Evolutionary conservation across 2,329 filamentous ascomycete genomes (phyloP).

Genomic region (Trichoderma gracile): DNA sequence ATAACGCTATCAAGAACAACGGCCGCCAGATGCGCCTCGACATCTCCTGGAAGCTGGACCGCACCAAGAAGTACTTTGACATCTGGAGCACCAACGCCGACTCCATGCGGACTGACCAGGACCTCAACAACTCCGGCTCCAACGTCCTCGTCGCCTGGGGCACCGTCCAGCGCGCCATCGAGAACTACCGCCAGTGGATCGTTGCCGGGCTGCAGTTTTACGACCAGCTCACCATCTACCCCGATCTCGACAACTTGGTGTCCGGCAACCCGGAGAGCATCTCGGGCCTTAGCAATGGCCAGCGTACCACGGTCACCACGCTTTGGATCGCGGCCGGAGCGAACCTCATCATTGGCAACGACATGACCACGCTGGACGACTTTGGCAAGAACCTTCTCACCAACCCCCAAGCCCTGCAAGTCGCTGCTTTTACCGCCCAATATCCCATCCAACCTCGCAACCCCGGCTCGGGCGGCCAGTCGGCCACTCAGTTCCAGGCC

Average conservation of each 20-base stretch:
- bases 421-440: constrained; percentile 28
- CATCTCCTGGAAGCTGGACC: constrained; percentile 31
- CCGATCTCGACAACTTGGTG: constrained; percentile 29
- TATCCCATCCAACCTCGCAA: constrained; percentile 29
- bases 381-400: constrained; percentile 27
- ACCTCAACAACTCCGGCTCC: constrained; percentile 29
- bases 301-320: constrained; percentile 29
- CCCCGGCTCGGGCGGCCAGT: constrained; percentile 27
- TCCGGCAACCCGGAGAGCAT: constrained; percentile 26
- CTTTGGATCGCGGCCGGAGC: constrained; percentile 30
- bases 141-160: constrained; percentile 26
- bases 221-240: constrained; percentile 24
- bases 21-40: constrained; percentile 28
- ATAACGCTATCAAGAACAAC: constrained; percentile 27
- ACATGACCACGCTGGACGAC: constrained; percentile 26
- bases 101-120: constrained; percentile 30
- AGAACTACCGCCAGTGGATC: constrained; percentile 31
- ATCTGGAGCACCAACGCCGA: constrained; percentile 29
- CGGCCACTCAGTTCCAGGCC: constrained; percentile 28
- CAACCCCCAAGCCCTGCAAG: constrained; percentile 22
- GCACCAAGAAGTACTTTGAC: constrained; percentile 27
- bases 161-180: constrained; percentile 28
- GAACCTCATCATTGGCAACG: constrained; percentile 28
- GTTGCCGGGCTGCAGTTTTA: constrained; percentile 27
- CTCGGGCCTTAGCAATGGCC: constrained; percentile 26